These are phyloP conservation scores for Erodium texanum DNA, from an alignment of 441 rosid genomes.

Conservation along the genomic window DNA sequence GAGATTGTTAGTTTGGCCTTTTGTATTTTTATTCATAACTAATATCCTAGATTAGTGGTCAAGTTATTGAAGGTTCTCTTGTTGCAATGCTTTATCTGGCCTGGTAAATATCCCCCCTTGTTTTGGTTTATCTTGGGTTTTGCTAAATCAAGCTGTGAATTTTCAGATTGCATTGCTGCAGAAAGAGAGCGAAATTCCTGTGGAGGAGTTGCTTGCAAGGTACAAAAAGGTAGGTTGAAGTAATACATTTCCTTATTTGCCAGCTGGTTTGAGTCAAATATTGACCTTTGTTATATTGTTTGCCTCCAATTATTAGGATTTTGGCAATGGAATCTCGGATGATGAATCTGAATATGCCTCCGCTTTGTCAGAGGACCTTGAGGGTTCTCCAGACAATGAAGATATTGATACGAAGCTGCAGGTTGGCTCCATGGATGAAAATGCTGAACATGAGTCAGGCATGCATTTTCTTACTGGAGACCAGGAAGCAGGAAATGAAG, in stretches of 20 bases:
- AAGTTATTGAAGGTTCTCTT: constrained; percentile 10
- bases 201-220: constrained; percentile 92
- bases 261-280: constrained; percentile 8
- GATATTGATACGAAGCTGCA: constrained; percentile 34
- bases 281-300: constrained; percentile 22
- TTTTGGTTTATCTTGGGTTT: constrained; percentile 16
- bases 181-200: constrained; percentile 81
- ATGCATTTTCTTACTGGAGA: constrained; percentile 26
- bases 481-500: constrained; percentile 30
- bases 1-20: constrained; percentile 15
- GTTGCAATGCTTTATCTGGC: constrained; percentile 1
- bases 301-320: constrained; percentile 45
- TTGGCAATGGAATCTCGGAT: constrained; percentile 42
- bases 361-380: constrained; percentile 46
- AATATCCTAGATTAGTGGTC: constrained; percentile 13
- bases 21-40: neutral
- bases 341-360: constrained; percentile 65
- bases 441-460: constrained; percentile 31
- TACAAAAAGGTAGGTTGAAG: constrained; percentile 80
- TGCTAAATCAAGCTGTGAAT: constrained; percentile 18
- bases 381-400: constrained; percentile 28
- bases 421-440: constrained; percentile 34
- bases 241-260: constrained; percentile 21
- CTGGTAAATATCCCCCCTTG: constrained; percentile 4
- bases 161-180: constrained; percentile 76